phyloP scores from a whole-genome alignment of 2,329 filamentous ascomycete genomes.

The Colletotrichum lupini region DNA sequence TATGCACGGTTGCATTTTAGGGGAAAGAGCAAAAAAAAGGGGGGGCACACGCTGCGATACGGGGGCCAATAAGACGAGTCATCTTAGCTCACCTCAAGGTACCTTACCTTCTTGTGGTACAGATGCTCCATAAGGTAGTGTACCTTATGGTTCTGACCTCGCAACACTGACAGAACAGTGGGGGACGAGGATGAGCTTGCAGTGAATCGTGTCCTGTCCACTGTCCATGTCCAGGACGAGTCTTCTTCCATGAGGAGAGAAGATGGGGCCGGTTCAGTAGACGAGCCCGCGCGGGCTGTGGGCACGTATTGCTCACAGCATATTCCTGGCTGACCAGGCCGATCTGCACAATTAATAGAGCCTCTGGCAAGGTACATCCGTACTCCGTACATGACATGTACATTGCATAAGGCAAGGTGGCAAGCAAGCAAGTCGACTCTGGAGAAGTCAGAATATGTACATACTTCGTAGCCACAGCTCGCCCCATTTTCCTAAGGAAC shows the following conservation, averaged over 20 bases:
- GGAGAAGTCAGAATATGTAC: not conserved
- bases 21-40: conserved; percentile 2
- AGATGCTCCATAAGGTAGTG: too few species aligned
- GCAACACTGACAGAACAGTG: conserved; percentile 18
- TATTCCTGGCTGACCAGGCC: conserved; percentile 24
- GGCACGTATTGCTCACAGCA: conserved; percentile 17
- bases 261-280: not conserved
- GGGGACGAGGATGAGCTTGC: conserved; percentile 28
- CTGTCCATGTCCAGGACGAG: too few species aligned
- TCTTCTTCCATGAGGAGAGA: not conserved
- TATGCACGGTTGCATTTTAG: conserved; percentile 27
- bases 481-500: not conserved
- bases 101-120: not conserved
- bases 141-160: not conserved
- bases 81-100: not conserved
- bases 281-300: not conserved
- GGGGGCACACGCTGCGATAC: not conserved
- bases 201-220: not conserved
- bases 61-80: conserved; percentile 31
- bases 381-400: conserved; percentile 8
- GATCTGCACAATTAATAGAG: conserved; percentile 34
- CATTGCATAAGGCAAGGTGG: not conserved
- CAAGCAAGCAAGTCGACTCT: not conserved
- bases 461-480: not conserved
- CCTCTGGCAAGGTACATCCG: conserved; percentile 8